Conservation (phyloP, 306 rosid genomes). For the Fragaria ananassa region DNA sequence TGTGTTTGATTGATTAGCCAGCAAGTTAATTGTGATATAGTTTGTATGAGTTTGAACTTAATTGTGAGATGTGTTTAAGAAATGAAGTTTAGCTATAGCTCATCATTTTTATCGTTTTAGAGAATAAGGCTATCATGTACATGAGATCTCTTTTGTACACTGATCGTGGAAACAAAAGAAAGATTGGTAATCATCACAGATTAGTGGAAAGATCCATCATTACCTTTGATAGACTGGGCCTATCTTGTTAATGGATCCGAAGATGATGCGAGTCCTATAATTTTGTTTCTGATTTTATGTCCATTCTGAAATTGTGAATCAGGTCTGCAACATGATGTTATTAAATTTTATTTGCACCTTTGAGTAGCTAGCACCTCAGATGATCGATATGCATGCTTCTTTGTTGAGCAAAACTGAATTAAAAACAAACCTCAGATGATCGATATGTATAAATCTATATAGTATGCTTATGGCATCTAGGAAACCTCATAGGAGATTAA, state of each 20-base stretch:
- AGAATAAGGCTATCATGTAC: not conserved
- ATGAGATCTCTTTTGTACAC: no score
- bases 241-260: not conserved
- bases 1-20: not conserved
- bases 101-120: not conserved
- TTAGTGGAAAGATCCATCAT: not conserved
- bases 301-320: not conserved
- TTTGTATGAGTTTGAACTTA: not conserved
- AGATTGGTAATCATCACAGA: not conserved
- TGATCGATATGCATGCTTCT: not conserved
- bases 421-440: not conserved
- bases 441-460: no score
- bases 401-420: not conserved
- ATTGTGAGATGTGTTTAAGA: not conserved
- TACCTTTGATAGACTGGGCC: not conserved
- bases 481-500: conserved; percentile 26
- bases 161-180: no score
- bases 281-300: not conserved
- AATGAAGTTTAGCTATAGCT: not conserved
- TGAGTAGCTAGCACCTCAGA: not conserved
- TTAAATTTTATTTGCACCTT: no score
- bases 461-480: conserved; percentile 9
- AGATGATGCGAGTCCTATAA: not conserved
- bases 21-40: not conserved
- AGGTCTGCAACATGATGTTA: not conserved